Evolutionary conservation across 2,329 filamentous ascomycete species (phyloP).

Genomic region (Truncatella angustata): DNA sequence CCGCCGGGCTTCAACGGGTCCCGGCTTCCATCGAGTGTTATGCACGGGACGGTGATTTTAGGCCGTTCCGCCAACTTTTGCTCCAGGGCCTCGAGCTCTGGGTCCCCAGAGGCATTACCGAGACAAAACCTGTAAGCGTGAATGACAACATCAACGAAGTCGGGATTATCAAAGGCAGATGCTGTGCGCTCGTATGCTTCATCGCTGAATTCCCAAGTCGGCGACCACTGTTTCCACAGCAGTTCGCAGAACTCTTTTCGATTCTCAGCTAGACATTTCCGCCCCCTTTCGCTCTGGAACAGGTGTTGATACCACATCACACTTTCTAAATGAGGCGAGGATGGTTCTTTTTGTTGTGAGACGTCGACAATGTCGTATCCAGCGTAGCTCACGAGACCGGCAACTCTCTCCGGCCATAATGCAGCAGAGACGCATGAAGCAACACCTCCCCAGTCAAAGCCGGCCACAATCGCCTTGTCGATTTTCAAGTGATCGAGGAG

Average conservation of each 20-base stretch:
- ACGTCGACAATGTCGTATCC: slow-evolving; percentile 9
- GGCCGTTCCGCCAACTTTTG: neutral
- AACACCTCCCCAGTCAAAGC: slow-evolving; percentile 27
- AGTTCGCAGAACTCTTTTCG: slow-evolving; percentile 17
- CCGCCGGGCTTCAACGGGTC: slow-evolving; percentile 9
- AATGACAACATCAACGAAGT: slow-evolving; percentile 7
- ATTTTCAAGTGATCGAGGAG: slow-evolving; percentile 24
- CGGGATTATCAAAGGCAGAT: slow-evolving; percentile 9
- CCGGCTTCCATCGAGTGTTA: slow-evolving; percentile 7
- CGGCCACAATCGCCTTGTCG: slow-evolving; percentile 23
- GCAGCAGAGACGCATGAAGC: slow-evolving; percentile 23
- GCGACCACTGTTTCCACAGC: slow-evolving; percentile 23
- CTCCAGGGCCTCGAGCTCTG: slow-evolving; percentile 2
- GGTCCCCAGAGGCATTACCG: neutral
- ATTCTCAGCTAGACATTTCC: slow-evolving; percentile 15
- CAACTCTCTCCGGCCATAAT: slow-evolving; percentile 24
- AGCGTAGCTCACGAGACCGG: slow-evolving; percentile 23
- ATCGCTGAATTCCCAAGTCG: slow-evolving; percentile 20
- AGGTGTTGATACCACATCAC: slow-evolving; percentile 25
- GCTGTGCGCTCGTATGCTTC: slow-evolving; percentile 18
- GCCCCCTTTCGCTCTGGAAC: slow-evolving; percentile 22
- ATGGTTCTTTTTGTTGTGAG: slow-evolving; percentile 12
- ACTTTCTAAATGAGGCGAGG: slow-evolving; percentile 17
- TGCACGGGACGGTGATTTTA: slow-evolving; percentile 7
- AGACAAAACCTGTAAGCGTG: slow-evolving; percentile 1